These are phyloP conservation scores for Penicillium paxilli DNA, from an alignment of 495 filamentous ascomycete genomes.

Conservation along the genomic window DNA sequence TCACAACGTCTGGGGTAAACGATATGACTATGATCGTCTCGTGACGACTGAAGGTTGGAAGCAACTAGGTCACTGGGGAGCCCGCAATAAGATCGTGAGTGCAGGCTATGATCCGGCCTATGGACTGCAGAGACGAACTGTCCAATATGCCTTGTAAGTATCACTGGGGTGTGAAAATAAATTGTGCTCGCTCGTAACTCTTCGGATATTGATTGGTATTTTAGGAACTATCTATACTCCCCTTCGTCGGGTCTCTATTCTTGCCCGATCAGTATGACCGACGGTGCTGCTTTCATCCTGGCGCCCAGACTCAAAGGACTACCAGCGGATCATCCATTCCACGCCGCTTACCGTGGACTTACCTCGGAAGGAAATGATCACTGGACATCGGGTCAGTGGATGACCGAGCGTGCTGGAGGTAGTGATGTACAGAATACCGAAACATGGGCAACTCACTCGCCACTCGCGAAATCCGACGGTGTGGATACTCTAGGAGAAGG, in stretches of 20 bases:
- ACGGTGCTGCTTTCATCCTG: slow-evolving; percentile 67
- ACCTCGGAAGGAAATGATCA: slow-evolving; percentile 57
- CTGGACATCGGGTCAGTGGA: slow-evolving; percentile 84
- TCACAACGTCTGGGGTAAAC: slow-evolving; percentile 39
- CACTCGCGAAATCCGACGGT: slow-evolving; percentile 10
- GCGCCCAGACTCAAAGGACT: slow-evolving; percentile 44
- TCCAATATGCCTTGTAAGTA: slow-evolving; percentile 33
- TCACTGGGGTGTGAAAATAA: too few species aligned
- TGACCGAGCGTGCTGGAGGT: slow-evolving; percentile 78
- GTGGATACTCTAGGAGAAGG: slow-evolving; percentile 23
- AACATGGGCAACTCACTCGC: slow-evolving; percentile 54
- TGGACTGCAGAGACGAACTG: slow-evolving; percentile 37
- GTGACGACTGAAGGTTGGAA: slow-evolving; percentile 47
- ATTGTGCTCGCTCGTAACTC: too few species aligned
- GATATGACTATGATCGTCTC: slow-evolving; percentile 39
- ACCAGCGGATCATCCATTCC: slow-evolving; percentile 45
- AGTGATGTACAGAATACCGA: slow-evolving; percentile 73
- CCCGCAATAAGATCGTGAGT: slow-evolving; percentile 35
- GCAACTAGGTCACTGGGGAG: slow-evolving; percentile 37
- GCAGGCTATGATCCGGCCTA: slow-evolving; percentile 35
- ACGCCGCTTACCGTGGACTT: slow-evolving; percentile 46
- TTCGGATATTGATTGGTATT: slow-evolving; percentile 44
- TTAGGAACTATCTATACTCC: slow-evolving; percentile 64
- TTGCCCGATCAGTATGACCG: slow-evolving; percentile 71
- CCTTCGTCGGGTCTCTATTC: slow-evolving; percentile 61